A percentile compares a stretch with the other conserved stretches of the same genome.
phyloP scores from a whole-genome alignment of 768 basidiomycete genomes.

The Ramaria sp. region DNA sequence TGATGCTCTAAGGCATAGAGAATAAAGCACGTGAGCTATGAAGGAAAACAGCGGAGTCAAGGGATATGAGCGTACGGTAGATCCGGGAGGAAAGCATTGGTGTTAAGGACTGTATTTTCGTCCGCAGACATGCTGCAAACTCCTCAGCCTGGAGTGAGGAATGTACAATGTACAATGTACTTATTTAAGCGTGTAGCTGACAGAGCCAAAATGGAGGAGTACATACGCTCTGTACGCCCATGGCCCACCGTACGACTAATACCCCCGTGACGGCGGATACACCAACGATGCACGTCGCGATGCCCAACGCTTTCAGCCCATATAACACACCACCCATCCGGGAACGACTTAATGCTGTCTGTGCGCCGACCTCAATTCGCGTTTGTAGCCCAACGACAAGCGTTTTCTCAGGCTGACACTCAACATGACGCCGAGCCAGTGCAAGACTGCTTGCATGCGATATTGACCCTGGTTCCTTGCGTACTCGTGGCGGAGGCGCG shows the following conservation, averaged over 20 bases:
- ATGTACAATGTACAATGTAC: neutral
- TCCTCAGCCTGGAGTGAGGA: conserved; percentile 36
- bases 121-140: conserved; percentile 50
- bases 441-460: neutral
- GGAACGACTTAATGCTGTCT: too few relatives aligned
- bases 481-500: conserved; percentile 16
- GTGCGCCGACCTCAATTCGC: neutral
- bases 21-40: neutral
- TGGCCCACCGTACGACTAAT: conserved; percentile 37
- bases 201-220: neutral
- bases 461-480: conserved; percentile 21
- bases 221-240: conserved; percentile 50
- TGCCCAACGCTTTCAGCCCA: conserved; percentile 51
- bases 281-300: conserved; percentile 52
- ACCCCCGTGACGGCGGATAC: conserved; percentile 34
- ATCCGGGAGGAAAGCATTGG: conserved; percentile 43
- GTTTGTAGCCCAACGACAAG: neutral
- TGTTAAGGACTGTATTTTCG: conserved; percentile 32
- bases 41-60: conserved; percentile 13
- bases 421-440: neutral
- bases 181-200: neutral
- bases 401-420: neutral
- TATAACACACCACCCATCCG: conserved; percentile 33
- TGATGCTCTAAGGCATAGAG: conserved; percentile 11
- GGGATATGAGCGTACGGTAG: conserved; percentile 30